Evolutionary conservation across 768 basidiomycete genomes (phyloP), one percentile per base, ranked within the genome.

Genomic region (Lanmaoa rubissima): DNA sequence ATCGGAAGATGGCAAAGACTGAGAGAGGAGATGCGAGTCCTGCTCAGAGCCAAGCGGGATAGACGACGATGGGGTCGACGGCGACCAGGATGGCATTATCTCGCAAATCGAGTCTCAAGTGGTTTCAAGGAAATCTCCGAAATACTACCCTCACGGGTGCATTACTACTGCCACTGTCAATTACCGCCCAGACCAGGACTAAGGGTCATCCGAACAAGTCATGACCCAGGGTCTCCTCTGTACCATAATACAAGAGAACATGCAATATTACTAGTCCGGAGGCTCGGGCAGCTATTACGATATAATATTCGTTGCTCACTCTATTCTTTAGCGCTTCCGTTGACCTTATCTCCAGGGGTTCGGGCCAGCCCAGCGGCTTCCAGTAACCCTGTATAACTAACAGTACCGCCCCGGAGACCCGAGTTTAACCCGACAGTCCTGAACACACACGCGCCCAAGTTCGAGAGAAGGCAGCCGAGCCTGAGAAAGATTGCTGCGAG

Each of bases 21-120:
- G 78, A 11, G 79, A 80, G 40, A 85, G 74, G 14, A 85, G 70
- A 48, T 69, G 72, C 3, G 80, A 78, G 54, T 70, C 64, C 36
- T 64, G 53, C 14, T 65, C 64, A 47, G 52, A 52, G 48, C 40
- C 61, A n/a, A 61, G 44, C 5, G 61, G 60, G 19, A 73, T 57
- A 1, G 62, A 66, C 41, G 71, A 69, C 21, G 67, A 73, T 26
- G 71, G 61, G 9, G 69, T 69, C 51, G 71, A 71, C 9, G 57
- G 62, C 4, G 61, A 73, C 70, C 70, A 69, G 31, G 69, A 45
- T 56, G 69, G 16, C 70, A 71, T 71, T 48, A 36, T 54, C 35
- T 45, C 24, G 39, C 36, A 45, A 32, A 28, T 48, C 42, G n/a
- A 28, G 26, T 17, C 24, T 17, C 38, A 11, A 12, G 26, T 40